Conservation (phyloP, 202 grass and related monocot genomes). For the Carex arenaria region DNA sequence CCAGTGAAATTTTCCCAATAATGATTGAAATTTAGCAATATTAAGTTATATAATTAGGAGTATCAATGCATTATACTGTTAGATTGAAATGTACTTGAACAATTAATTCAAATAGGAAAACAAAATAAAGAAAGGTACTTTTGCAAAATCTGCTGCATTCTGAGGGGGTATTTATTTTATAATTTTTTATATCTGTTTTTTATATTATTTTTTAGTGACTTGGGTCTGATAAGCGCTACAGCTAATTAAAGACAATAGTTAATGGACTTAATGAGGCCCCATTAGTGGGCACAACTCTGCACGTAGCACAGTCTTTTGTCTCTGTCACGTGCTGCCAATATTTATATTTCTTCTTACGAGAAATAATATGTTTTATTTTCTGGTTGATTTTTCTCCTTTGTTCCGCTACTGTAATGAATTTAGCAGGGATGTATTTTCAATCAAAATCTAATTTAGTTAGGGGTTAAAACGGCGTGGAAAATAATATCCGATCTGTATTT, state of each 20-base stretch:
- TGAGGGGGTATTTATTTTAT: no score
- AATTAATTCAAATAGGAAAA: background rate
- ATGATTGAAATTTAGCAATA: no score
- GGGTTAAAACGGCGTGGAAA: no score
- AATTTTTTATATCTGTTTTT: no score
- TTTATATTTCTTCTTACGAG: background rate
- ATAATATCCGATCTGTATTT: no score
- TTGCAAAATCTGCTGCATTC: background rate
- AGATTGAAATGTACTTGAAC: background rate
- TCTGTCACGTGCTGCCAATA: constrained; percentile 12
- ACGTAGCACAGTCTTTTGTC: constrained; percentile 24
- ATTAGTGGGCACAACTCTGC: constrained; percentile 16
- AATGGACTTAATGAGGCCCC: constrained; percentile 3
- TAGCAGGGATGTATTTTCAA: background rate
- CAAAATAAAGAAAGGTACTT: background rate
- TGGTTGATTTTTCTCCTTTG: background rate
- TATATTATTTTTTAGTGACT: no score
- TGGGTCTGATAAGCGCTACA: background rate
- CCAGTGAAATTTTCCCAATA: no score
- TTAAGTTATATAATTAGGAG: background rate
- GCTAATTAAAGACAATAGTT: constrained; percentile 27
- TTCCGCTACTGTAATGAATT: background rate
- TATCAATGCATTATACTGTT: background rate
- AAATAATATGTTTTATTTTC: background rate
- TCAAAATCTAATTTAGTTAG: no score